Percentiles rank a stretch among this genome's conserved stretches.
Conservation (phyloP, 345 rosid genomes). For the Citrus sp. region DNA sequence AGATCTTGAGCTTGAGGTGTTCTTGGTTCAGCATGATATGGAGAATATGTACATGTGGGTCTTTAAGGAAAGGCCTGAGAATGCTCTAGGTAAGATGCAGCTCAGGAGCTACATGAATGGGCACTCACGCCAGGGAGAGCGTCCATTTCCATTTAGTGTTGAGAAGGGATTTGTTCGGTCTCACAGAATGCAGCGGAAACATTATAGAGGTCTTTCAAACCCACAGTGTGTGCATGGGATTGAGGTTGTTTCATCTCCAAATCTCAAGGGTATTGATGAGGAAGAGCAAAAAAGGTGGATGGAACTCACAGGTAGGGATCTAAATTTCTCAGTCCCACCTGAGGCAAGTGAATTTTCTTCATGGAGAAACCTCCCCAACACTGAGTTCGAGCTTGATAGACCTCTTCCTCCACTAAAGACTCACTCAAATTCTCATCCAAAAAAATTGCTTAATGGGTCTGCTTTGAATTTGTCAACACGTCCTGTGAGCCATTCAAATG, state of each 20-base stretch:
- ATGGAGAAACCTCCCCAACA: conserved; percentile 51
- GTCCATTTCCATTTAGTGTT: conserved; percentile 48
- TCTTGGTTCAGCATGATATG: conserved; percentile 60
- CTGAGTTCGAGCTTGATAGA: conserved; percentile 52
- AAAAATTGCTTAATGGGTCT: conserved; percentile 44
- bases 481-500: conserved; percentile 30
- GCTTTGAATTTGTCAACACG: conserved; percentile 44
- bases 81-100: conserved; percentile 66
- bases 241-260: conserved; percentile 42
- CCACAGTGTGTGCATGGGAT: conserved; percentile 62
- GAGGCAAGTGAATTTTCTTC: conserved; percentile 57
- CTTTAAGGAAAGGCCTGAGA: conserved; percentile 57
- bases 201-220: conserved; percentile 57
- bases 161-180: conserved; percentile 59
- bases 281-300: conserved; percentile 55
- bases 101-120: conserved; percentile 62
- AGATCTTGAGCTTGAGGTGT: conserved; percentile 49
- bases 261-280: conserved; percentile 40
- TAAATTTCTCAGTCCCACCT: conserved; percentile 38
- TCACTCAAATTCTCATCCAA: conserved; percentile 17
- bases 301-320: conserved; percentile 55
- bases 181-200: conserved; percentile 61
- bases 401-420: conserved; percentile 30
- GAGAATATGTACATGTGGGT: conserved; percentile 66
- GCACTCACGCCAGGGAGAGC: conserved; percentile 59